Percentiles rank a stretch among this genome's conserved stretches.
Conservation (phyloP, 495 filamentous ascomycete species). For the Neurospora sp. region DNA sequence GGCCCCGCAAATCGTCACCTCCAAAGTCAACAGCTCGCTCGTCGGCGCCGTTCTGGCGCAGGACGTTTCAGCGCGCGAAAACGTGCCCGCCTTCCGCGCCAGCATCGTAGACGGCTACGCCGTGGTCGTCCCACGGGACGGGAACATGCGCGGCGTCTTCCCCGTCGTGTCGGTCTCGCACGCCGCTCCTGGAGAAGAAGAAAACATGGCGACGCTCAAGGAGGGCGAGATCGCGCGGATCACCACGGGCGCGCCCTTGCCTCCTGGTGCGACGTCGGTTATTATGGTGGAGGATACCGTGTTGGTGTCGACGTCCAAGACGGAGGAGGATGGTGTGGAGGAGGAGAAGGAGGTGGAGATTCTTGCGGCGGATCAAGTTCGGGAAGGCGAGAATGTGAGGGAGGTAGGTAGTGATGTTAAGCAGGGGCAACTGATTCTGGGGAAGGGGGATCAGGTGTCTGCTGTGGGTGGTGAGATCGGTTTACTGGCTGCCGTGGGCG, state of each 20-base stretch:
- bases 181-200: constrained; percentile 51
- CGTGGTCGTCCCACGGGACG: constrained; percentile 49
- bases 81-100: constrained; percentile 85
- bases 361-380: constrained; percentile 55
- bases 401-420: constrained; percentile 85
- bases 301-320: constrained; percentile 70
- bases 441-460: constrained; percentile 66
- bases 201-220: constrained; percentile 43
- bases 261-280: constrained; percentile 78
- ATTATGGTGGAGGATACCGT: constrained; percentile 97
- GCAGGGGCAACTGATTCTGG: constrained; percentile 56
- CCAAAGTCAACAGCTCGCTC: constrained; percentile 49
- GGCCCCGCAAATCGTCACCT: constrained; percentile 39
- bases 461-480: constrained; percentile 85
- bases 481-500: constrained; percentile 75
- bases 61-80: constrained; percentile 67
- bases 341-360: constrained; percentile 88
- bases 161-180: constrained; percentile 83
- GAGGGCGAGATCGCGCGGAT: constrained; percentile 76
- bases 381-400: constrained; percentile 74
- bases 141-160: constrained; percentile 62
- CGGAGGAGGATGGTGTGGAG: constrained; percentile 73
- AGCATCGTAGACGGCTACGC: constrained; percentile 98
- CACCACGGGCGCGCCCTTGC: constrained; percentile 88
- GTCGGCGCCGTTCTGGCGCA: constrained; percentile 72